A percentile compares a stretch with the other conserved stretches of the same genome.
phyloP scores from a whole-genome alignment of 106 monocot species.

The Acorus calamus region DNA sequence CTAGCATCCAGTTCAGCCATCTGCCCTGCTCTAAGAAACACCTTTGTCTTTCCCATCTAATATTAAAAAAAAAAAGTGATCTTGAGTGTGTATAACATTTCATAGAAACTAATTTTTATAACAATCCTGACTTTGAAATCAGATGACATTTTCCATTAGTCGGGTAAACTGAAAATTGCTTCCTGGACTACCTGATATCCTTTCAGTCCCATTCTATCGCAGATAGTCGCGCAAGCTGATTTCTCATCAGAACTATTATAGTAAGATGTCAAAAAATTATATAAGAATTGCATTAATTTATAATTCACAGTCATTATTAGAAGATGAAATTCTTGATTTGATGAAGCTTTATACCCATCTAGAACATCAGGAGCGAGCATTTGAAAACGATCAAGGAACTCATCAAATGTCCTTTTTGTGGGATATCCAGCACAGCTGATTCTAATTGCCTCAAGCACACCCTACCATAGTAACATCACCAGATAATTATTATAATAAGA shows the following conservation, averaged over 20 bases:
- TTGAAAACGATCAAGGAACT: conserved; percentile 95
- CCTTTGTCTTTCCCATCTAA: conserved; percentile 97
- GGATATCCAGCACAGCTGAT: conserved; percentile 99
- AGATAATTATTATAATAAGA: neutral
- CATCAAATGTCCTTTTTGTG: conserved; percentile 92
- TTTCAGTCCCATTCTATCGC: conserved; percentile 79
- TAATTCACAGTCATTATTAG: too few relatives aligned
- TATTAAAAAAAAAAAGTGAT: neutral
- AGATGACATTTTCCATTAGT: neutral
- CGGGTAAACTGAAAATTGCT: neutral
- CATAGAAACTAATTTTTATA: too few relatives aligned
- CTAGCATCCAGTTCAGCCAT: conserved; percentile 98
- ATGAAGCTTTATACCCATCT: conserved; percentile 49
- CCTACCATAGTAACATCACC: conserved; percentile 22
- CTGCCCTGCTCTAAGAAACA: conserved; percentile 98
- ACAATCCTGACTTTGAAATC: too few relatives aligned
- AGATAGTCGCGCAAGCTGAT: conserved; percentile 68
- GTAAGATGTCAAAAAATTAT: conserved; percentile 1
- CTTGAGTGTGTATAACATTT: too few relatives aligned
- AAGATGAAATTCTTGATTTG: neutral
- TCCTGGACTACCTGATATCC: conserved; percentile 70
- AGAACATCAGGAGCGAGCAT: conserved; percentile 84
- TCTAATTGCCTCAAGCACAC: conserved; percentile 97
- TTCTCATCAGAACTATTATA: conserved; percentile 88
- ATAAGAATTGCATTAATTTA: neutral